Conservation (phyloP, 2,329 filamentous ascomycete species). For the Zymoseptoria passerinii region DNA sequence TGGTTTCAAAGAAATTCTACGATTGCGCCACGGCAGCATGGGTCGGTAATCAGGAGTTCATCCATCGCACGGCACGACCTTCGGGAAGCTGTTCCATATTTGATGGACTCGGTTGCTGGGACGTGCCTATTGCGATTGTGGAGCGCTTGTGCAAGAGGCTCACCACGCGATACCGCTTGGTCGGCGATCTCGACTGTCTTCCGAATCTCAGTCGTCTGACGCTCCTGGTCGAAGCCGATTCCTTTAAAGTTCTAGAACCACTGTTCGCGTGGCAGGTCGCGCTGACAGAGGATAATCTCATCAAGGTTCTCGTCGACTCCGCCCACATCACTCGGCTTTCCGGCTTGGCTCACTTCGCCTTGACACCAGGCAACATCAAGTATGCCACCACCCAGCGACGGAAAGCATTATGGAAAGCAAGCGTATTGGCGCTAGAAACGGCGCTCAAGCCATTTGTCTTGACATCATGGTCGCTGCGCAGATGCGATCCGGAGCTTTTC, state of each 20-base stretch:
- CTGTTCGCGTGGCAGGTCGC: background rate
- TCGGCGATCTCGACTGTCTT: background rate
- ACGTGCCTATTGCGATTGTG: too few relatives aligned
- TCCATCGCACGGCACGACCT: too few relatives aligned
- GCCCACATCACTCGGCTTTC: background rate
- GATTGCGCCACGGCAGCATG: too few relatives aligned
- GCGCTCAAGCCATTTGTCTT: background rate
- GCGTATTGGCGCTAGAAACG: background rate
- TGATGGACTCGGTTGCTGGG: background rate
- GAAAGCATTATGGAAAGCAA: background rate
- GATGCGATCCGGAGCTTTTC: background rate
- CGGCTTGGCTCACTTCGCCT: background rate
- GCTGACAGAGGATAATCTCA: background rate
- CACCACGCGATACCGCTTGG: background rate
- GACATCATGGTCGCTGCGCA: background rate
- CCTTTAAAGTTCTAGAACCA: background rate
- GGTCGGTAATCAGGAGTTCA: too few relatives aligned
- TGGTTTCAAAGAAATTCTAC: too few relatives aligned
- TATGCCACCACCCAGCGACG: background rate
- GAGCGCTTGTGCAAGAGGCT: background rate
- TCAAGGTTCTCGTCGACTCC: background rate
- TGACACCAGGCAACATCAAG: background rate
- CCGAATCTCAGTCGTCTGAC: background rate
- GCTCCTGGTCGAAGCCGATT: background rate
- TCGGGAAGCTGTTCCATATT: background rate